Percentiles rank a stretch among this genome's conserved stretches.
Evolutionary conservation across 2,329 filamentous ascomycete genomes (phyloP).

Genomic region (Nemania sp.): DNA sequence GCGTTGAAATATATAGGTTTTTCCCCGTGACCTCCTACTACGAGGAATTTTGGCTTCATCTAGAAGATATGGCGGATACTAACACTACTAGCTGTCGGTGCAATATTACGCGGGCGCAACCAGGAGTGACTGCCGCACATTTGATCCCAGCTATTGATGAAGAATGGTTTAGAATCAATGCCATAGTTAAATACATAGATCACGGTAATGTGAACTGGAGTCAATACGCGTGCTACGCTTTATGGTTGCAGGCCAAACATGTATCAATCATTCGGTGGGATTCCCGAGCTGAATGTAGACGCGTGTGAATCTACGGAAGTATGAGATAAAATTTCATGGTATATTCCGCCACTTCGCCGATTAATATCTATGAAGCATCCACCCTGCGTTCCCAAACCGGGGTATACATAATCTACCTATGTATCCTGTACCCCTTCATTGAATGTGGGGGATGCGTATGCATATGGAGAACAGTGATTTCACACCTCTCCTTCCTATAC

Average conservation of each 20-base stretch:
- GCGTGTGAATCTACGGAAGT: background rate
- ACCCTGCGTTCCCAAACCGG: background rate
- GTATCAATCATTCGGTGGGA: background rate
- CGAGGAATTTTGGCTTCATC: conserved; percentile 1
- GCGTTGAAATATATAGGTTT: too few species aligned
- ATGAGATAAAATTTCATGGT: conserved; percentile 16
- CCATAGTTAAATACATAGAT: conserved; percentile 12
- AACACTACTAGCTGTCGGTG: conserved; percentile 7
- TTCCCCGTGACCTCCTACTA: conserved; percentile 1
- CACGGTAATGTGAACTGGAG: conserved; percentile 6
- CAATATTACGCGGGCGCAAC: conserved; percentile 11
- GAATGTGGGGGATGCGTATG: background rate
- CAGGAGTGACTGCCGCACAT: conserved; percentile 9
- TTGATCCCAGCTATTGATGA: conserved; percentile 12
- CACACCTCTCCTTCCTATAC: background rate
- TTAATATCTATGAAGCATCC: background rate
- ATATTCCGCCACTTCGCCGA: conserved; percentile 20
- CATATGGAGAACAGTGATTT: background rate
- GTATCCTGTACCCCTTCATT: background rate
- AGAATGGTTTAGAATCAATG: conserved; percentile 9
- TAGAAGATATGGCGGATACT: background rate
- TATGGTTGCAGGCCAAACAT: too few species aligned
- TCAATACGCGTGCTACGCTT: conserved; percentile 14
- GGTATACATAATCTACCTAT: background rate
- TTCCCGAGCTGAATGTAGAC: background rate